Conservation (phyloP, 2,329 filamentous ascomycete genomes). For the Achaetomium macrosporum region DNA sequence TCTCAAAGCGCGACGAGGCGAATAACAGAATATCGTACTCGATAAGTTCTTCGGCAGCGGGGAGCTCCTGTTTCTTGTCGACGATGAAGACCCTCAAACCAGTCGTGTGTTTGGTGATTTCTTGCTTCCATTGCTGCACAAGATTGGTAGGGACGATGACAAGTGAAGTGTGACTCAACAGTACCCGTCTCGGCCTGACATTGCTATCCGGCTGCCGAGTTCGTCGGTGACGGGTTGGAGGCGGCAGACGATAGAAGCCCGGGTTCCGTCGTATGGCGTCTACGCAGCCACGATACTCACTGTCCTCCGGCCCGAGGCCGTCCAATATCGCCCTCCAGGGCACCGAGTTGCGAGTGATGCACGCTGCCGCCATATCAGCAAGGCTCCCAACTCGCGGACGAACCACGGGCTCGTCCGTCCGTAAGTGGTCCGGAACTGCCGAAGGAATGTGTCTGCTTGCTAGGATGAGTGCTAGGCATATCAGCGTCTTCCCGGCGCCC, state of each 20-base stretch:
- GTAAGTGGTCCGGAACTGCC: slow-evolving; percentile 57
- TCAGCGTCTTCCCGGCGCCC: slow-evolving; percentile 81
- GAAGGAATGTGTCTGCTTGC: slow-evolving; percentile 67
- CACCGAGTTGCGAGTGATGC: slow-evolving; percentile 58
- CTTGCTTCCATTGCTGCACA: slow-evolving; percentile 74
- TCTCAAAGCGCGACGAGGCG: slow-evolving; percentile 66
- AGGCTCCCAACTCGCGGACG: slow-evolving; percentile 54
- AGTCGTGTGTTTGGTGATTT: slow-evolving; percentile 71
- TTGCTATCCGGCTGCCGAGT: slow-evolving; percentile 31
- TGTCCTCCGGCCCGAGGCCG: slow-evolving; percentile 38
- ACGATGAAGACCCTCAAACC: slow-evolving; percentile 61
- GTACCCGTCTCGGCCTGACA: slow-evolving; percentile 44
- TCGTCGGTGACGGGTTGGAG: slow-evolving; percentile 35
- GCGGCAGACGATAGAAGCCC: slow-evolving; percentile 53
- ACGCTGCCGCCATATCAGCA: slow-evolving; percentile 68
- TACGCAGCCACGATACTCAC: slow-evolving; percentile 50
- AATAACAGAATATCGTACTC: slow-evolving; percentile 73
- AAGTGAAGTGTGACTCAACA: slow-evolving; percentile 63
- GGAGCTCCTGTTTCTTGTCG: slow-evolving; percentile 49
- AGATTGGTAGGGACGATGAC: slow-evolving; percentile 80
- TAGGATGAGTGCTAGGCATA: slow-evolving; percentile 71
- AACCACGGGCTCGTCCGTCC: slow-evolving; percentile 34
- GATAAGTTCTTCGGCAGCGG: slow-evolving; percentile 51
- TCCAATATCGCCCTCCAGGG: slow-evolving; percentile 66
- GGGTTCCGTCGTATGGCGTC: slow-evolving; percentile 52